phyloP scores from a whole-genome alignment of 1,284 basidiomycete species.

The Pseudomicrostroma phylloplanum region DNA sequence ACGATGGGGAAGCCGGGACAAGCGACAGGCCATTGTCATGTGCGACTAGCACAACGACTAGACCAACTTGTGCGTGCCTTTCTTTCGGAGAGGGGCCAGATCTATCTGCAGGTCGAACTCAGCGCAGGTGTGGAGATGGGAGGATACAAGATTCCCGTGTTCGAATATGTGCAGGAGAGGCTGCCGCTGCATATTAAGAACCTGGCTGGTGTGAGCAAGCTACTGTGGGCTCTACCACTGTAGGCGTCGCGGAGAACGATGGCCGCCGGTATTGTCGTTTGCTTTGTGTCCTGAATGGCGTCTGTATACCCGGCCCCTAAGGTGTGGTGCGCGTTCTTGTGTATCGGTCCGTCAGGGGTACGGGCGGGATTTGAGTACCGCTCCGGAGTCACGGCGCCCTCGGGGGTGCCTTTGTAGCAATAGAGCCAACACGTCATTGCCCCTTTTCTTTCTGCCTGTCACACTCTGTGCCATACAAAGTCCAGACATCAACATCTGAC shows the following conservation, averaged over 20 bases:
- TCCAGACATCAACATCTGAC: too few relatives aligned
- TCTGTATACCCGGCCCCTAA: too few relatives aligned
- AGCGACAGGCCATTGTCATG: slow-evolving; percentile 21
- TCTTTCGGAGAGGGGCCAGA: slow-evolving; percentile 28
- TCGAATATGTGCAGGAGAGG: slow-evolving; percentile 29
- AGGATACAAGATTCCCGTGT: slow-evolving; percentile 31
- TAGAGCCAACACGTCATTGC: too few relatives aligned
- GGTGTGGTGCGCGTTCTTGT: too few relatives aligned
- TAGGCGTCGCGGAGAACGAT: not conserved
- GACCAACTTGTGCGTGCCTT: slow-evolving; percentile 32
- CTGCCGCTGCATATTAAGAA: slow-evolving; percentile 34
- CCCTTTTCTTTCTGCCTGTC: too few relatives aligned
- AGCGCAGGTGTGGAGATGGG: slow-evolving; percentile 27
- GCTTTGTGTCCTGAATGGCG: too few relatives aligned
- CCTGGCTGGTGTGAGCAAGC: slow-evolving; percentile 26
- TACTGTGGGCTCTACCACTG: slow-evolving; percentile 17
- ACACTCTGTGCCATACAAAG: too few relatives aligned
- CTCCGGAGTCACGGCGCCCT: too few relatives aligned
- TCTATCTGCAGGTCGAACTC: slow-evolving; percentile 35
- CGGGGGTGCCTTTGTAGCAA: too few relatives aligned
- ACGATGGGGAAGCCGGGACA: slow-evolving; percentile 5
- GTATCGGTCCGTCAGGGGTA: too few relatives aligned
- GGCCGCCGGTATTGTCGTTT: too few relatives aligned
- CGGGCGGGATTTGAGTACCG: too few relatives aligned
- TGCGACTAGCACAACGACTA: slow-evolving; percentile 29